These are phyloP conservation scores for Knoxia roxburghii DNA, from an alignment of 257 asterid genomes.

Conservation along the genomic window DNA sequence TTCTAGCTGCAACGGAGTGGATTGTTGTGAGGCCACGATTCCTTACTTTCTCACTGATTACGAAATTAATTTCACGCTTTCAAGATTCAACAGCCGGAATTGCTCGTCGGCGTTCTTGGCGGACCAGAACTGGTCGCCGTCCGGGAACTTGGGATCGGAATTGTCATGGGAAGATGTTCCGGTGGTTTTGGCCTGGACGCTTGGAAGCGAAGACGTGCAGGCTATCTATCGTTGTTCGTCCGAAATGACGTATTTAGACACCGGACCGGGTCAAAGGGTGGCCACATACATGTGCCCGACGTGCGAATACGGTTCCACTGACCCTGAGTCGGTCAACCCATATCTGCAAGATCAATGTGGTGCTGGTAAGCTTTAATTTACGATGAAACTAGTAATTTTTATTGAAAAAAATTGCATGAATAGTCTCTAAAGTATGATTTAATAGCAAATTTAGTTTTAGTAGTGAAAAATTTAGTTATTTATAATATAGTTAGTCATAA, in stretches of 20 bases:
- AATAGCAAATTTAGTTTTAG: too few species aligned
- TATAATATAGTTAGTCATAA: too few species aligned
- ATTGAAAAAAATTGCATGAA: too few species aligned
- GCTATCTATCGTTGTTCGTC: not conserved
- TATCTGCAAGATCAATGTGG: not conserved
- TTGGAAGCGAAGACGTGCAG: not conserved
- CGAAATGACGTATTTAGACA: not conserved
- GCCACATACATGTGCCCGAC: not conserved
- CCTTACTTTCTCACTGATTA: slow-evolving; percentile 18
- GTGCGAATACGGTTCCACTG: not conserved
- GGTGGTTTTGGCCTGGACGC: not conserved
- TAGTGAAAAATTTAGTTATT: too few species aligned
- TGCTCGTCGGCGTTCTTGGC: slow-evolving; percentile 18
- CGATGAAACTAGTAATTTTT: too few species aligned
- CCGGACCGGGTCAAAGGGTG: not conserved
- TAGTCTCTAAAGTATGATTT: too few species aligned
- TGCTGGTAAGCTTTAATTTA: not conserved
- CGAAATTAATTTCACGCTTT: slow-evolving; percentile 8
- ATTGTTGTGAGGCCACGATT: slow-evolving; percentile 15
- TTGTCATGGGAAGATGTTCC: not conserved
- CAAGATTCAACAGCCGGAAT: not conserved
- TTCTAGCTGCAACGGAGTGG: slow-evolving; percentile 18
- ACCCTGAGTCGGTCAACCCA: not conserved
- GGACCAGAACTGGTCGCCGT: slow-evolving; percentile 20
- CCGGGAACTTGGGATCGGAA: not conserved